Conservation (phyloP, 2,329 filamentous ascomycete genomes). For the Cladophialophora bantiana region DNA sequence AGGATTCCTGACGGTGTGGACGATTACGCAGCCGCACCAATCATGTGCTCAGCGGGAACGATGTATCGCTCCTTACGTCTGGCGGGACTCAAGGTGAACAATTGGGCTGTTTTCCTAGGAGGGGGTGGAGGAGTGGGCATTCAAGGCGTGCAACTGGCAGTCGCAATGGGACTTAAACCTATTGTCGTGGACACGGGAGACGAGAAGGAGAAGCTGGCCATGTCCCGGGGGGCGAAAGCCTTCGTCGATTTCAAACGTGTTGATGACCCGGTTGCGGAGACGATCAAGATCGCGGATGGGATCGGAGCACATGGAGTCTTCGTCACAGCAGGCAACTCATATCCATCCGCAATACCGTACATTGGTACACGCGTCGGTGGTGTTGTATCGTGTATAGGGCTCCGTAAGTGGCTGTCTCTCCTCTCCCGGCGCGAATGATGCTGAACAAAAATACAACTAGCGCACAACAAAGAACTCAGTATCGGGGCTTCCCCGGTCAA, state of each 20-base stretch:
- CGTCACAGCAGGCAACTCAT: constrained; percentile 45
- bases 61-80: constrained; percentile 64
- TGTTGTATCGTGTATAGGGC: neutral
- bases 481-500: neutral
- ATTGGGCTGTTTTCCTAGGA: constrained; percentile 64
- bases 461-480: neutral
- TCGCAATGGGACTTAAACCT: constrained; percentile 63
- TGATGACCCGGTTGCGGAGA: constrained; percentile 46
- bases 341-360: neutral
- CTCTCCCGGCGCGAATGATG: neutral
- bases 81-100: constrained; percentile 56
- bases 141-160: constrained; percentile 62
- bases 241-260: constrained; percentile 62
- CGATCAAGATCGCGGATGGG: constrained; percentile 55
- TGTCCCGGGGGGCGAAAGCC: constrained; percentile 60
- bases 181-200: constrained; percentile 62
- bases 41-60: constrained; percentile 66
- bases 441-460: neutral
- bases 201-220: constrained; percentile 54
- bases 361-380: neutral
- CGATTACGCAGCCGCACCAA: constrained; percentile 63
- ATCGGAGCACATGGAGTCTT: constrained; percentile 55
- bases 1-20: constrained; percentile 63
- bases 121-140: constrained; percentile 64
- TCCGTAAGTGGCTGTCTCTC: neutral